Base-by-base conservation (phyloP, 495 filamentous ascomycete species). In the Xylona heveae region DNA sequence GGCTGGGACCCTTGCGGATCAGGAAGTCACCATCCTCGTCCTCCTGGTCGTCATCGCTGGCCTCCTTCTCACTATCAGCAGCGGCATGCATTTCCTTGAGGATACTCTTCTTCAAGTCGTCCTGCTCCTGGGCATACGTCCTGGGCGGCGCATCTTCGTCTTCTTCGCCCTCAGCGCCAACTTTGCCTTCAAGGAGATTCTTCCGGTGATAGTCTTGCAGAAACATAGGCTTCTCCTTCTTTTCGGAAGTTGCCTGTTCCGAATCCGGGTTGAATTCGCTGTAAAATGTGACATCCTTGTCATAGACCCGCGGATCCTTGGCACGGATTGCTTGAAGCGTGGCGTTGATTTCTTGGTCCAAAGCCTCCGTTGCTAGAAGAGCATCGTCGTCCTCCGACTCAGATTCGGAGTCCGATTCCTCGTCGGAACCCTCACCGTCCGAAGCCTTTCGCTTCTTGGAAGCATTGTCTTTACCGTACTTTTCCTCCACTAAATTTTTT, bases 301-400 rank as follows among this genome's bases (percentile, higher is more conserved):
- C 76, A 57, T 94, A 94, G 24, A 97, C 66, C 20, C 77, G 58
- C 14, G 88, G 88, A 45, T 97, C 85, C 51, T 83, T 94, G 33
- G 61, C 70, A 34, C 74, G 69, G 41, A 97, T 88, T 21, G 88
- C 88, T 28, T 74, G 61, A 20, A 97, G 58, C 0, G 81, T 88
- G 9, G 69, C 78, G 14, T 70, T 66, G 33, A 94, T 92, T 38
- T 91, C 71, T n/a, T 65, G 65, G 46, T 97, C 88, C 33, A 94
- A 58, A 5, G 68, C 67, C 42, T 74, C 63, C 2, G 82, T 91
- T 18, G 70, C 81, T 9, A 95, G 59, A 33, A 80, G 66, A 28
- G 71, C 88, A 13, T 82, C 71, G 34, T 95, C 85, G 46, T 97
- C 88, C 54, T 97, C 88, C 4, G 75, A 68, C 32, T 88, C 81